These are phyloP conservation scores for Talaromyces wortmannii DNA, from an alignment of 495 filamentous ascomycete genomes.

Conservation along the genomic window DNA sequence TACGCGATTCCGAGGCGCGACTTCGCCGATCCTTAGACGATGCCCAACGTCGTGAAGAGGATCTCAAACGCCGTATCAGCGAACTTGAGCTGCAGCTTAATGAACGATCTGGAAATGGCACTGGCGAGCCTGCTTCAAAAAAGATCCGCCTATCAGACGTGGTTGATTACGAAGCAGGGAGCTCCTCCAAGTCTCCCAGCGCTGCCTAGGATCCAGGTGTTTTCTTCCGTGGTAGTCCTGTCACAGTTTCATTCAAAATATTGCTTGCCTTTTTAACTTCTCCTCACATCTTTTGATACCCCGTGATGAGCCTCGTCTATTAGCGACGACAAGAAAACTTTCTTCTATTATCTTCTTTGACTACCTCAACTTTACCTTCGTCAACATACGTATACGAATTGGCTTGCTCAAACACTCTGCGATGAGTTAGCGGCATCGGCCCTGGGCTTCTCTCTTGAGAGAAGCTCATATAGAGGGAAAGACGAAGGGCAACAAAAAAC, in stretches of 20 bases:
- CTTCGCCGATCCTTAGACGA: constrained; percentile 67
- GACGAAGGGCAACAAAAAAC: neutral
- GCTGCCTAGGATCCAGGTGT: neutral
- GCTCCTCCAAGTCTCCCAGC: constrained; percentile 27
- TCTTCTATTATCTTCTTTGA: neutral
- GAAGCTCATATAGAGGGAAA: too few species aligned
- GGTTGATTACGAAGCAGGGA: constrained; percentile 33
- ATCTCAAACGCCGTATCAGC: constrained; percentile 72
- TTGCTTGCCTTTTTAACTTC: neutral
- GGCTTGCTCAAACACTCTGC: neutral
- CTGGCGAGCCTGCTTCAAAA: constrained; percentile 38
- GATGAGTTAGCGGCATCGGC: neutral
- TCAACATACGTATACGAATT: neutral
- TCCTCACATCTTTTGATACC: constrained; percentile 6
- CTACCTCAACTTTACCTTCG: neutral
- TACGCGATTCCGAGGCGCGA: constrained; percentile 51
- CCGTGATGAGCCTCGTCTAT: constrained; percentile 2
- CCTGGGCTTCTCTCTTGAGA: too few species aligned
- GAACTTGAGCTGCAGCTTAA: constrained; percentile 65
- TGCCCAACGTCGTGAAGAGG: constrained; percentile 67
- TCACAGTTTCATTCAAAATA: neutral
- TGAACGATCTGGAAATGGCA: constrained; percentile 26
- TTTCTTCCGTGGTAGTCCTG: neutral
- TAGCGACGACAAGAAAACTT: constrained; percentile 1
- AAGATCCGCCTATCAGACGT: constrained; percentile 35